Percentiles rank a stretch among this genome's conserved stretches.
Evolutionary conservation across 805 yeast species (phyloP).

Genomic region (Schwanniomyces yamadae): DNA sequence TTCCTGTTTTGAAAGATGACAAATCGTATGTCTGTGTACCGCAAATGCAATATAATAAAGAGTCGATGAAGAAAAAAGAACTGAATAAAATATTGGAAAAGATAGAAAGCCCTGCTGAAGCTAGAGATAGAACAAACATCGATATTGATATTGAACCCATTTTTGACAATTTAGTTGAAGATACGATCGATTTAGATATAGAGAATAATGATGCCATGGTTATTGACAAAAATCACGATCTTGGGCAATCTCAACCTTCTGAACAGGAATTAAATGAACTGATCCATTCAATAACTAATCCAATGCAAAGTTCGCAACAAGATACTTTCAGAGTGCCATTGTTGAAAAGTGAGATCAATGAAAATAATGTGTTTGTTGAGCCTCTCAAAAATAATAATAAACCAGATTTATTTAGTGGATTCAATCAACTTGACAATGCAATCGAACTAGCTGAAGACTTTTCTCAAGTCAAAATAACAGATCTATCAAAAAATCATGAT

Average conservation of each 20-base stretch:
- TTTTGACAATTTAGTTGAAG: slow-evolving; percentile 56
- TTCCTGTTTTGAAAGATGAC: slow-evolving; percentile 9
- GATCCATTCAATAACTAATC: not conserved
- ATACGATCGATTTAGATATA: slow-evolving; percentile 58
- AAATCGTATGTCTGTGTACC: slow-evolving; percentile 3
- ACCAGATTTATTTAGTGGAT: slow-evolving; percentile 8
- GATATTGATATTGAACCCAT: slow-evolving; percentile 17
- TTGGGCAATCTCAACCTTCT: not conserved
- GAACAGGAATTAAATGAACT: not conserved
- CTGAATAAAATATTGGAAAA: not conserved
- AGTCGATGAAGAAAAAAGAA: not conserved
- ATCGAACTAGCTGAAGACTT: slow-evolving; percentile 25
- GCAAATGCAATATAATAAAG: not conserved
- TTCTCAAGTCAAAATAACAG: slow-evolving; percentile 29
- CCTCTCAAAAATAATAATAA: slow-evolving; percentile 2
- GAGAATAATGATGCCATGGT: slow-evolving; percentile 8
- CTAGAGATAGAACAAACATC: not conserved
- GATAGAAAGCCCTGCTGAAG: not conserved
- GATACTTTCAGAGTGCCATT: no score
- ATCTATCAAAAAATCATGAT: slow-evolving; percentile 5
- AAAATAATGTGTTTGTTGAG: slow-evolving; percentile 6
- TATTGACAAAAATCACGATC: slow-evolving; percentile 3
- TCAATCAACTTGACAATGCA: slow-evolving; percentile 13
- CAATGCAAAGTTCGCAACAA: not conserved
- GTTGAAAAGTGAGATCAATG: not conserved